Evolutionary conservation across 495 filamentous ascomycete species (phyloP).

Genomic region (Penicillium coffeae): DNA sequence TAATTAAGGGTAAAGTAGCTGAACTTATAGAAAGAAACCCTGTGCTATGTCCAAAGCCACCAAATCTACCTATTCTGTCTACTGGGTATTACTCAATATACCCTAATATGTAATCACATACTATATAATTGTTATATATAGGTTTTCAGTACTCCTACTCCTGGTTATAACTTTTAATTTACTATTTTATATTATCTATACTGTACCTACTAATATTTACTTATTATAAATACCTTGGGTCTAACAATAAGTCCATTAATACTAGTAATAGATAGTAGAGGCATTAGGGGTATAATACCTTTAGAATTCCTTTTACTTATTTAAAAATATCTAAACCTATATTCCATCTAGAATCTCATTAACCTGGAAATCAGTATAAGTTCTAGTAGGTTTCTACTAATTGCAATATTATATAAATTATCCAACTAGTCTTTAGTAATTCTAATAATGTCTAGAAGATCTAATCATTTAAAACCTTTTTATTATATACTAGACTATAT

Average conservation of each 20-base stretch:
- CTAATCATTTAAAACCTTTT: conserved; percentile 28
- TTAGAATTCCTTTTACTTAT: conserved; percentile 31
- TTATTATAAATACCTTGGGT: conserved; percentile 25
- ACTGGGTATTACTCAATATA: conserved; percentile 19
- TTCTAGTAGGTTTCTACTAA: conserved; percentile 17
- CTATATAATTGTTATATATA: conserved; percentile 28
- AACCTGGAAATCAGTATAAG: conserved; percentile 32
- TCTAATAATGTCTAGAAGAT: conserved; percentile 15
- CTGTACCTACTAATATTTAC: conserved; percentile 7
- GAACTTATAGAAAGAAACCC: conserved; percentile 4
- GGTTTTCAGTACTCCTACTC: conserved; percentile 15
- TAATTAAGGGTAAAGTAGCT: conserved; percentile 11
- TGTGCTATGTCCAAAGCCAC: conserved; percentile 9
- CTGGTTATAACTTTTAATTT: conserved; percentile 18
- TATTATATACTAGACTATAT: conserved; percentile 17
- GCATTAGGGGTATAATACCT: conserved; percentile 28
- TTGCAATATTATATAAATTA: neutral
- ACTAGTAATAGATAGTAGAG: conserved; percentile 33
- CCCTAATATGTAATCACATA: conserved; percentile 23
- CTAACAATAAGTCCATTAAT: conserved; percentile 29
- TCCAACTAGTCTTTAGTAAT: neutral
- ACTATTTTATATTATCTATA: conserved; percentile 16
- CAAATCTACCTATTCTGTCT: conserved; percentile 27
- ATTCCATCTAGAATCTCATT: conserved; percentile 24
- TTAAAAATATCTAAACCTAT: conserved; percentile 23